These are phyloP conservation scores for Esteya vermicola DNA, from an alignment of 2,329 filamentous ascomycete species.

Conservation along the genomic window DNA sequence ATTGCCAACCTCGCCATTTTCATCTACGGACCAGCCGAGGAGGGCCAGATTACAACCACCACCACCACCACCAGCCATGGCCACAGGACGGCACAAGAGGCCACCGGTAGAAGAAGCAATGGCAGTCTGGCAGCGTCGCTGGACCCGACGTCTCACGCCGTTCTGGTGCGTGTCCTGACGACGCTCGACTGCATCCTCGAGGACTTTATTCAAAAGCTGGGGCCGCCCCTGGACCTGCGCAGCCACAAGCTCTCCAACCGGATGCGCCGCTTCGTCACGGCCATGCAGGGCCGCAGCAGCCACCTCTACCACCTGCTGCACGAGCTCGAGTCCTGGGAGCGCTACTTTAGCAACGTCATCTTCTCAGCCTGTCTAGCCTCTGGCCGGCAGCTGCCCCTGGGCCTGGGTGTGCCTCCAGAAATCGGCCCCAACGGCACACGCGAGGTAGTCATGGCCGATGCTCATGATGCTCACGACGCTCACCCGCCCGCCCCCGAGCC, in stretches of 20 bases:
- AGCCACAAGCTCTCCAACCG: not conserved
- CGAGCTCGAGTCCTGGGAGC: slow-evolving; percentile 1
- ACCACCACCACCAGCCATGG: not conserved
- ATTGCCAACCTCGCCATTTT: not conserved
- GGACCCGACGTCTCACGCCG: not conserved
- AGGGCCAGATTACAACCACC: not conserved
- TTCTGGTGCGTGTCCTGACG: not conserved
- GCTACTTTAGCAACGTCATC: not conserved
- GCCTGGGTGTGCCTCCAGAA: not conserved
- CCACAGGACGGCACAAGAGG: not conserved
- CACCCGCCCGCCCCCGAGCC: not conserved
- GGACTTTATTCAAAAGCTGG: not conserved
- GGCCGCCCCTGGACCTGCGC: not conserved
- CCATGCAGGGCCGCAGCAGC: not conserved
- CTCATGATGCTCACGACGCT: not conserved
- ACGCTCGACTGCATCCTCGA: not conserved
- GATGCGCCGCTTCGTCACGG: not conserved
- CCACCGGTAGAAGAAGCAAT: not conserved
- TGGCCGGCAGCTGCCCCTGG: not conserved
- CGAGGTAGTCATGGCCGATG: not conserved
- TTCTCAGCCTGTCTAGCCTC: not conserved
- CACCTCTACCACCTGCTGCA: not conserved
- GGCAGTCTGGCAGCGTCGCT: not conserved
- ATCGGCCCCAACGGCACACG: not conserved
- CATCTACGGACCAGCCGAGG: not conserved